Conservation (phyloP, 495 filamentous ascomycete species). For the Aspergillus carlsbadensis region DNA sequence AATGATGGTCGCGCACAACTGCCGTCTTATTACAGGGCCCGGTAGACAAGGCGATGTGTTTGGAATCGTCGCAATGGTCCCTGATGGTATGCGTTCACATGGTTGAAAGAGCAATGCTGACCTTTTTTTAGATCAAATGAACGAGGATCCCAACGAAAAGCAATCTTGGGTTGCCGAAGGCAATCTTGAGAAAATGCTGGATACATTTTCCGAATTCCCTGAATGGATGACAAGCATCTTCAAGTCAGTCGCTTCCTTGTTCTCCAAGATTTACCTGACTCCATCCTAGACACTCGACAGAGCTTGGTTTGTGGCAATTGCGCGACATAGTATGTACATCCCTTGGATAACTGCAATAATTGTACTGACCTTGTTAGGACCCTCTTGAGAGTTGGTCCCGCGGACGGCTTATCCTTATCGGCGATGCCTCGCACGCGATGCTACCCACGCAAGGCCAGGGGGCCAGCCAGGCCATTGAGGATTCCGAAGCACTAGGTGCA, state of each 20-base stretch:
- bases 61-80: conserved; percentile 15
- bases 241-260: conserved; percentile 12
- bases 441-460: conserved; percentile 42
- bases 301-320: conserved; percentile 36
- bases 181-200: conserved; percentile 32
- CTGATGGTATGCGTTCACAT: conserved; percentile 4
- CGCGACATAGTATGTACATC: conserved; percentile 28
- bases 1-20: conserved; percentile 10
- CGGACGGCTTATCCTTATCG: conserved; percentile 42
- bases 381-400: conserved; percentile 34
- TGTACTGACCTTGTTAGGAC: too few species aligned
- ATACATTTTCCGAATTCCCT: conserved; percentile 39
- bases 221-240: conserved; percentile 28
- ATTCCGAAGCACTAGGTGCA: conserved; percentile 33
- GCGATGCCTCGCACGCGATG: conserved; percentile 48
- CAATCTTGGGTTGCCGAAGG: conserved; percentile 26
- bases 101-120: not conserved
- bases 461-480: conserved; percentile 39
- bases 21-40: conserved; percentile 15
- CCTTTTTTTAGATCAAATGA: conserved; percentile 24
- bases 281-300: conserved; percentile 4
- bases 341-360: too few species aligned
- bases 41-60: conserved; percentile 7
- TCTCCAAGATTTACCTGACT: not conserved
- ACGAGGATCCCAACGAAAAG: conserved; percentile 21